These are phyloP conservation scores for Poa pratensis DNA, from an alignment of 176 grass and related monocot genomes.

Conservation along the genomic window DNA sequence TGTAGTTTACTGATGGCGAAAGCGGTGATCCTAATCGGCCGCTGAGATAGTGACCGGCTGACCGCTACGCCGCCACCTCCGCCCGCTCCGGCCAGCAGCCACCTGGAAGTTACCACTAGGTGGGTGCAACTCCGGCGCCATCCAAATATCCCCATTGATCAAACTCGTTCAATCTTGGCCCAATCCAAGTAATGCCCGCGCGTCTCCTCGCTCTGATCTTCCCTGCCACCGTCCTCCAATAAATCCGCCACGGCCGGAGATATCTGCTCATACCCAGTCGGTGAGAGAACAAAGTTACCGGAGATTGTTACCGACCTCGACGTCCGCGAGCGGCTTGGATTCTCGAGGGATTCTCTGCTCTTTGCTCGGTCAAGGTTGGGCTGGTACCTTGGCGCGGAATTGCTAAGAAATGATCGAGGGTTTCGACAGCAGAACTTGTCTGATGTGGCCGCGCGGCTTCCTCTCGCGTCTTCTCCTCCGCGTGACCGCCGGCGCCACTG, in stretches of 20 bases:
- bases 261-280: no score
- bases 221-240: no score
- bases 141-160: not conserved
- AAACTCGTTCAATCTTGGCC: no score
- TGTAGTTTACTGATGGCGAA: not conserved
- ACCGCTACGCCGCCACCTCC: not conserved
- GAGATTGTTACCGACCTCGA: conserved; percentile 30
- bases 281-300: no score
- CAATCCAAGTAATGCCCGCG: no score
- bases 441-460: conserved; percentile 22
- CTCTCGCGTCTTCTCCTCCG: conserved; percentile 24
- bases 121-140: not conserved
- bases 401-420: not conserved
- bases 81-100: not conserved
- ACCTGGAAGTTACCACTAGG: not conserved
- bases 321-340: conserved; percentile 24
- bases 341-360: not conserved
- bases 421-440: not conserved
- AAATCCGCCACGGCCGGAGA: no score
- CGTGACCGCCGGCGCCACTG: not conserved
- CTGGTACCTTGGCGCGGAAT: not conserved
- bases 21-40: no score
- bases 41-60: no score
- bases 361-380: not conserved
- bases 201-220: no score